Conservation (phyloP, 1,284 basidiomycete genomes). For the Clitocybe nebularis region DNA sequence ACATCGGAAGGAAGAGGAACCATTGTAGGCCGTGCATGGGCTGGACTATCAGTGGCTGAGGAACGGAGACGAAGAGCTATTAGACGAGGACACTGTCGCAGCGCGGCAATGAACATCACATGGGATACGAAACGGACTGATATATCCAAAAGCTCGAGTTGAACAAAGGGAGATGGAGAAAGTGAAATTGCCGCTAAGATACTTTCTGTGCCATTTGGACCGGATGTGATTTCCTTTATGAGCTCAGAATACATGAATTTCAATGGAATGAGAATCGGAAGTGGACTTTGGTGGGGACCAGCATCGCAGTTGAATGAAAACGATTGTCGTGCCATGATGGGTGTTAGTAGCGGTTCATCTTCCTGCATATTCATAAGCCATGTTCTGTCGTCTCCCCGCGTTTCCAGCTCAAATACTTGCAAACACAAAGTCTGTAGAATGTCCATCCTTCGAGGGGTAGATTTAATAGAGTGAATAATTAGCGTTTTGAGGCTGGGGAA, state of each 20-base stretch:
- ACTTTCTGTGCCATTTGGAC: constrained; percentile 11
- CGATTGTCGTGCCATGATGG: constrained; percentile 5
- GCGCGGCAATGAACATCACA: constrained; percentile 7
- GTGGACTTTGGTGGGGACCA: constrained; percentile 1
- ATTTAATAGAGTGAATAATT: constrained; percentile 10
- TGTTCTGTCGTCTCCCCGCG: constrained; percentile 10
- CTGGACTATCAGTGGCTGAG: constrained; percentile 8
- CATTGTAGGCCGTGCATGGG: constrained; percentile 2
- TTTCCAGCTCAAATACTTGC: constrained; percentile 9
- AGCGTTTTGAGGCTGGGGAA: constrained; percentile 8
- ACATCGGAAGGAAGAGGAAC: constrained; percentile 6
- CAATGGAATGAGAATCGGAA: constrained; percentile 3
- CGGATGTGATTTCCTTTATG: constrained; percentile 8
- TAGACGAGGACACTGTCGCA: constrained; percentile 8
- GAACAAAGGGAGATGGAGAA: constrained; percentile 4
- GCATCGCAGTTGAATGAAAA: constrained; percentile 10
- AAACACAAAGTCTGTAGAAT: constrained; percentile 7
- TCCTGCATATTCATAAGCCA: constrained; percentile 6
- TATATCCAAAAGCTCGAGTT: constrained; percentile 6
- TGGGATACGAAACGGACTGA: constrained; percentile 6
- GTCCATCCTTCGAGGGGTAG: constrained; percentile 8
- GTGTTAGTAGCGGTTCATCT: constrained; percentile 1
- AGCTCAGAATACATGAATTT: constrained; percentile 7
- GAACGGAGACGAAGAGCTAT: constrained; percentile 10
- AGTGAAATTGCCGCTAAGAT: constrained; percentile 8